These are phyloP conservation scores for Populus ilicifolia DNA, from an alignment of 345 rosid genomes.

Conservation along the genomic window DNA sequence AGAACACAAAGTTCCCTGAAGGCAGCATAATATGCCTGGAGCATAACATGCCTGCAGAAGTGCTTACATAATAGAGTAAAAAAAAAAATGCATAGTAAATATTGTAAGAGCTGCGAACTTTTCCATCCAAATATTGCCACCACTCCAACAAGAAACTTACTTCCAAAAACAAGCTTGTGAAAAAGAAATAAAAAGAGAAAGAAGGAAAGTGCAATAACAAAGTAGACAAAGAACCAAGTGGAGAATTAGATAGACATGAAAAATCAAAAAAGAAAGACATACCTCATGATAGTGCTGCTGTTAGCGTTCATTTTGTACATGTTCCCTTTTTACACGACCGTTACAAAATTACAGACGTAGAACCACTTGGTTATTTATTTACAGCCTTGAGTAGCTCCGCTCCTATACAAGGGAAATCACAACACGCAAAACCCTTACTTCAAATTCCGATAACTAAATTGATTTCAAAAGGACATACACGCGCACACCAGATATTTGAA, in stretches of 20 bases:
- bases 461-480: neutral
- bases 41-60: neutral
- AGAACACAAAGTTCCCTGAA: neutral
- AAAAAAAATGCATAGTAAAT: neutral
- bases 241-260: neutral
- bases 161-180: neutral
- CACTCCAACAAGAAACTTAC: neutral
- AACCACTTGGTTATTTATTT: conserved; percentile 28
- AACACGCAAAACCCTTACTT: conserved; percentile 10
- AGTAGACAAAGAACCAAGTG: neutral
- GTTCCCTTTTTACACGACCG: conserved; percentile 14
- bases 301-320: conserved; percentile 34
- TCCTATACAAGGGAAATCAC: conserved; percentile 22
- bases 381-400: conserved; percentile 22
- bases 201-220: neutral
- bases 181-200: neutral
- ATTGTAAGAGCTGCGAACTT: neutral
- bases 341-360: conserved; percentile 17
- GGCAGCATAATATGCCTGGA: neutral
- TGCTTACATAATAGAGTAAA: neutral
- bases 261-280: neutral
- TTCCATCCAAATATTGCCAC: neutral
- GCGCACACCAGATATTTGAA: neutral
- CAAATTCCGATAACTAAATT: neutral
- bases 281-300: conserved; percentile 27